These are phyloP conservation scores for Chrysoporthe deuterocubensis DNA, from an alignment of 2,329 filamentous ascomycete species.

Conservation along the genomic window DNA sequence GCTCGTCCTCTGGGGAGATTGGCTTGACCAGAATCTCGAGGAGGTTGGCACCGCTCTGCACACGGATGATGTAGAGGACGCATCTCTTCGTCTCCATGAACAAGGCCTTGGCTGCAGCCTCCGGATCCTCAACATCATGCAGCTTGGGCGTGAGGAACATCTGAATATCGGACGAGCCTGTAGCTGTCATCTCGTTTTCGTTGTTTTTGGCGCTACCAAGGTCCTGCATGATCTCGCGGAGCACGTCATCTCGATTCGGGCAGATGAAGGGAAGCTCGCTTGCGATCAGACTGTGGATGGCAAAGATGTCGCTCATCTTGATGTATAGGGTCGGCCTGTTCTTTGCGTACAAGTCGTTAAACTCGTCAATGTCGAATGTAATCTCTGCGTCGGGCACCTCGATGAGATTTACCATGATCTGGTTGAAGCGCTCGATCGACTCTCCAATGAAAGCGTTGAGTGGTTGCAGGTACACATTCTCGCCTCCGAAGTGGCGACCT, in stretches of 20 bases:
- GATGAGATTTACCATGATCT: slow-evolving; percentile 78
- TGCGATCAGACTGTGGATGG: slow-evolving; percentile 87
- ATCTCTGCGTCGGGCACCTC: slow-evolving; percentile 83
- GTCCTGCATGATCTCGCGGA: slow-evolving; percentile 91
- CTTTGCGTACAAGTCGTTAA: slow-evolving; percentile 95
- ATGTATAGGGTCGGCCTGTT: slow-evolving; percentile 98
- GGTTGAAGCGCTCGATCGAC: slow-evolving; percentile 76
- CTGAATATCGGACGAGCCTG: slow-evolving; percentile 86
- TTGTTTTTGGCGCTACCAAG: slow-evolving; percentile 96
- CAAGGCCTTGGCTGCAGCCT: slow-evolving; percentile 86
- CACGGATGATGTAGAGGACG: slow-evolving; percentile 94
- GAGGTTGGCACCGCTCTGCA: slow-evolving; percentile 90
- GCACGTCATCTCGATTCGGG: slow-evolving; percentile 79
- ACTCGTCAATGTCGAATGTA: slow-evolving; percentile 98
- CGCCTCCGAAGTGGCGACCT: slow-evolving; percentile 88
- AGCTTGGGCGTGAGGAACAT: slow-evolving; percentile 89
- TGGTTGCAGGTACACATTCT: slow-evolving; percentile 94
- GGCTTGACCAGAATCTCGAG: slow-evolving; percentile 94
- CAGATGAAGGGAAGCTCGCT: slow-evolving; percentile 79
- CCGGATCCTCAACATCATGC: slow-evolving; percentile 88
- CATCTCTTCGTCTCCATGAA: slow-evolving; percentile 99
- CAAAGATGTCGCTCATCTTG: slow-evolving; percentile 97
- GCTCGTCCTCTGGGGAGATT: slow-evolving; percentile 83
- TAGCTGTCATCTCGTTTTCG: slow-evolving; percentile 87
- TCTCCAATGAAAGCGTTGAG: slow-evolving; percentile 90